Base-by-base conservation (phyloP, 2,329 filamentous ascomycete species). In the Ascochyta viciae-villosae region DNA sequence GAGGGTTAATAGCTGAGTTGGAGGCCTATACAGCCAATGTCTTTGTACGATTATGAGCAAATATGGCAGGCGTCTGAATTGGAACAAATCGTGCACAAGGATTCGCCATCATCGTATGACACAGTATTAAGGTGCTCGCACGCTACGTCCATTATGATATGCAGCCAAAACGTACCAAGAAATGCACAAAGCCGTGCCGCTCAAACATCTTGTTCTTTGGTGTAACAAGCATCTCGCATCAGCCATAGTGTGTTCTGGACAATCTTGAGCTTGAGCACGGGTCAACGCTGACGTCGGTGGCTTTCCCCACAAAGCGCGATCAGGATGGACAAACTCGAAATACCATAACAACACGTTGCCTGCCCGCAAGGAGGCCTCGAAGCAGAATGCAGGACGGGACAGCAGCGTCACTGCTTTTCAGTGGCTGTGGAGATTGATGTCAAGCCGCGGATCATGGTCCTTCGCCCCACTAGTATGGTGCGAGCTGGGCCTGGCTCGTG, bases 311-410 rank as follows among this genome's bases (percentile, higher is more conserved):
- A 68, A 53, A 50, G 50, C 54, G 58, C 46, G 50, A 63, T 66
- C 38, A 34, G 46, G 54, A 71, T 69, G 68, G 63, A 60, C 66
- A 65, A 58, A 65, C 61, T 54, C 41, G 46, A 66, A 71, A 66
- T 68, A 51, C 68, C 66, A 71, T 70, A 44, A 51, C 54, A 57
- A 58, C 50, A 56, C 37, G 40, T 46, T 50, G 37, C 47, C 40
- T 26, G 41, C 24, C 44, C 44, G 40, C 45, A 45, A 46, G 15
- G 44, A 33, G 27, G 24, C 33, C 35, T 57, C 26, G 9, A 33
- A 47, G 37, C n/a, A 38, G 23, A 56, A 10, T 33, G 15, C 47
- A 34, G 9, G 24, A 48, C 43, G 38, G 38, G 37, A 22, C 26
- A 4, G 31, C 27, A 50, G 47, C 47, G 42, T 51, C 53, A 51